Evolutionary conservation across 208 protist species (phyloP), one percentile per base, ranked within the genome.

Genomic region (Kentomonas sorsogonicus): DNA sequence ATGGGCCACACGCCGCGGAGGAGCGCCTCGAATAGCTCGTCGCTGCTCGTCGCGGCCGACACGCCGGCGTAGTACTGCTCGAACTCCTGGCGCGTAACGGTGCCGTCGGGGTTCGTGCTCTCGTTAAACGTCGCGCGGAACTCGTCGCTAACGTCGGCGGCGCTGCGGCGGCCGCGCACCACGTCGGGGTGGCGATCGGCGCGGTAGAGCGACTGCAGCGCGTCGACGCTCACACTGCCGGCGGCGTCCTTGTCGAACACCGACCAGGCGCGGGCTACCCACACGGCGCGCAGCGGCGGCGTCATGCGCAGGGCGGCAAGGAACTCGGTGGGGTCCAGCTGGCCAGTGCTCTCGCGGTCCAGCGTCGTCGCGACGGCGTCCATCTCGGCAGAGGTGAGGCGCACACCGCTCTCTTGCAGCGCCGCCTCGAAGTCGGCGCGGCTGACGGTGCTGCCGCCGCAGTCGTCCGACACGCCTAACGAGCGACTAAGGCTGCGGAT

Each of bases 1-100:
- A 83, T 11, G 33, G 64, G 61, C 86, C 87, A 94, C 45, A 83
- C 65, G 7, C 83, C 80, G 6, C 76, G 68, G 33, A 91, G 52
- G 0, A 86, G 34, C 5, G 69, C 66, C 10, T 86, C 57, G 54
- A 93, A 95, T 6, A 26, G 33, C 18, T 76, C 65, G 57, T 95
- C 89, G 53, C 79, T 64, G 50, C 50, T 63, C 63, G 57, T 77
- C 5, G 65, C 31, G 11, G 60, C 64, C 15, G 81, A 84, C 3
- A 95, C 60, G 20, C 79, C 83, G 9, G 70, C 62, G 65, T 83
- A 91, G 65, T 93, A 92, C 74, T 95, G 68, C 55, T 83, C 64
- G 41, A 93, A 93, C 64, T 95, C 89, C 53, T 93, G 80, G 43
- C 60, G 63, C 20, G 75, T 86, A 22, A 95, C 62, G 18, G 60